These are phyloP conservation scores for Annulohypoxylon stygium DNA, from an alignment of 495 filamentous ascomycete genomes.

Conservation along the genomic window DNA sequence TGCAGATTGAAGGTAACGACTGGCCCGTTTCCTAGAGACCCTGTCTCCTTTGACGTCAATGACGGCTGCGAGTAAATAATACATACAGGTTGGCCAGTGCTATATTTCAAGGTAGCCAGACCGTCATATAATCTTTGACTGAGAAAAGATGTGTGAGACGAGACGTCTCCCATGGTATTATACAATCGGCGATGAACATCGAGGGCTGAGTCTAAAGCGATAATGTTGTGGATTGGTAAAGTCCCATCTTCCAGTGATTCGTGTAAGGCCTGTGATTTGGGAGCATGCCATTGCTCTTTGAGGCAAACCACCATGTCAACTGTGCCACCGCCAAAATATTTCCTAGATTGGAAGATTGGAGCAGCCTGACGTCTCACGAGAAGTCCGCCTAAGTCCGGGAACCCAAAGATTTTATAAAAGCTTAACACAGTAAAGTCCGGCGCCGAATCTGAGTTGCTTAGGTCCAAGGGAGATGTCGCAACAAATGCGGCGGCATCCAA, in stretches of 20 bases:
- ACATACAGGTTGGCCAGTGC: conserved; percentile 76
- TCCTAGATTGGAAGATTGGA: conserved; percentile 70
- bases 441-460: conserved; percentile 69
- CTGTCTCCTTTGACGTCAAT: conserved; percentile 40
- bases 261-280: conserved; percentile 78
- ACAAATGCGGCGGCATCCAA: conserved; percentile 92
- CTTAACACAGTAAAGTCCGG: conserved; percentile 92
- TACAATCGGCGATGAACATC: conserved; percentile 76
- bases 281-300: conserved; percentile 78
- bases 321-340: conserved; percentile 95
- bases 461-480: conserved; percentile 80
- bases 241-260: conserved; percentile 91
- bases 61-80: conserved; percentile 68
- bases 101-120: conserved; percentile 71
- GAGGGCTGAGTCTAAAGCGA: conserved; percentile 82
- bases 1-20: conserved; percentile 86
- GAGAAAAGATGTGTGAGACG: conserved; percentile 81
- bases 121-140: conserved; percentile 68
- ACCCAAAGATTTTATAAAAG: conserved; percentile 98
- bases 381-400: conserved; percentile 90
- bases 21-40: conserved; percentile 68
- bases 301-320: conserved; percentile 80
- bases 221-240: conserved; percentile 86
- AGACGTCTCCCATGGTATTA: conserved; percentile 75
- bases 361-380: conserved; percentile 82